Conservation (phyloP, 2,329 filamentous ascomycete species). For the Byssochlamys sp. region DNA sequence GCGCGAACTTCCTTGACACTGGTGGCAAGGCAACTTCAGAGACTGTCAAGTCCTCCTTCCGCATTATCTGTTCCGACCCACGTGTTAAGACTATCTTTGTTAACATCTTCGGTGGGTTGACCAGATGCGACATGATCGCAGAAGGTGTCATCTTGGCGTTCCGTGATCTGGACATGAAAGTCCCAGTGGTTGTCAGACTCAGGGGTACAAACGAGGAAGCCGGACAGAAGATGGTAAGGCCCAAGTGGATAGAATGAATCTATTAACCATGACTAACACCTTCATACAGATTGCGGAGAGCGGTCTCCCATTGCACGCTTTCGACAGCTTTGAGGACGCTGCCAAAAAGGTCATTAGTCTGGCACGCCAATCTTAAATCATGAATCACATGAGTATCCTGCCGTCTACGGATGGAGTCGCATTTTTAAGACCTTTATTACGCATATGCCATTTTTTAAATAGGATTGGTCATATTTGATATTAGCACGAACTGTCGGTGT, state of each 20-base stretch:
- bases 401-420: too few species aligned
- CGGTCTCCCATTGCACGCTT: conserved; percentile 58
- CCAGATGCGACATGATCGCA: conserved; percentile 72
- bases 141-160: conserved; percentile 65
- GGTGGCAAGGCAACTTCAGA: conserved; percentile 77
- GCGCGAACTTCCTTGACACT: conserved; percentile 80
- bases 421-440: background rate
- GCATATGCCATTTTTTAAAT: background rate
- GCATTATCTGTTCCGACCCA: conserved; percentile 60
- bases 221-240: conserved; percentile 53
- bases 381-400: background rate
- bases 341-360: conserved; percentile 57
- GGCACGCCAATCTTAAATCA: conserved; percentile 19
- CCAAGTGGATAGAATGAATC: conserved; percentile 3
- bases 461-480: background rate
- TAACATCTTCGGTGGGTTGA: conserved; percentile 62
- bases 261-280: background rate
- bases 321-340: conserved; percentile 66
- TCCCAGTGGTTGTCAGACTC: conserved; percentile 68
- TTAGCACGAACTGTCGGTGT: too few species aligned
- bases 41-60: conserved; percentile 69
- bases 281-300: conserved; percentile 51
- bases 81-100: conserved; percentile 64
- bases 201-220: conserved; percentile 64
- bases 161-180: conserved; percentile 53